phyloP scores from a whole-genome alignment of 106 monocot genomes.

The Platanthera guangdongensis region DNA sequence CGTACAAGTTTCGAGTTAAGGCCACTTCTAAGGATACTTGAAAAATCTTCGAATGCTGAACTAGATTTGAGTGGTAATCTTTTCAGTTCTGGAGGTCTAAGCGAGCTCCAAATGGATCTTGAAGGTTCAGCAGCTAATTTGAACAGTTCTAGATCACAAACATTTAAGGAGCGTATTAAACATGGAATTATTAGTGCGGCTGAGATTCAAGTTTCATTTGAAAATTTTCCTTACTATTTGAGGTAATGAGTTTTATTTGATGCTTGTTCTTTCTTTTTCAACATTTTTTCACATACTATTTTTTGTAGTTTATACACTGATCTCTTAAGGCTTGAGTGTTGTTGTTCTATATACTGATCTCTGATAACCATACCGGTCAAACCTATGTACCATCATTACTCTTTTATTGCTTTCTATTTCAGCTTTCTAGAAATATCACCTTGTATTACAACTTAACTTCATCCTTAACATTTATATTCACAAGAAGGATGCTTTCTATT shows the following conservation, averaged over 20 bases:
- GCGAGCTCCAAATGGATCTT: constrained; percentile 30
- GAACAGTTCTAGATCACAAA: constrained; percentile 43
- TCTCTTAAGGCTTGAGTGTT: background rate
- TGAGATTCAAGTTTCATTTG: constrained; percentile 64
- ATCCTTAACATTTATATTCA: background rate
- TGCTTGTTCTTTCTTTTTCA: background rate
- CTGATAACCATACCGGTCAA: background rate
- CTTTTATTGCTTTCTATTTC: background rate
- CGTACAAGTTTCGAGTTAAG: constrained; percentile 28
- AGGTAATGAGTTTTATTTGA: constrained; percentile 32
- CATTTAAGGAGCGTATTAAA: constrained; percentile 60
- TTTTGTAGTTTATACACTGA: background rate
- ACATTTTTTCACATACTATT: background rate
- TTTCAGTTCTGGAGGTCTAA: constrained; percentile 46
- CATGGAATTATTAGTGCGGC: constrained; percentile 56
- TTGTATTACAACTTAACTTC: background rate
- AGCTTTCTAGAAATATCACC: background rate
- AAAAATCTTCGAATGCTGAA: constrained; percentile 36
- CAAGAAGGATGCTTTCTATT: too few relatives aligned
- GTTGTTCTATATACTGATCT: background rate
- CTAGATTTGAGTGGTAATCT: constrained; percentile 45
- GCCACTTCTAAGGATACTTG: constrained; percentile 35
- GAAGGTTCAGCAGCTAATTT: constrained; percentile 22
- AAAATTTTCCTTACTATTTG: constrained; percentile 87
- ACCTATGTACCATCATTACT: background rate